phyloP scores from a whole-genome alignment of 176 grass and related monocot genomes.

The Juncus inflexus region DNA sequence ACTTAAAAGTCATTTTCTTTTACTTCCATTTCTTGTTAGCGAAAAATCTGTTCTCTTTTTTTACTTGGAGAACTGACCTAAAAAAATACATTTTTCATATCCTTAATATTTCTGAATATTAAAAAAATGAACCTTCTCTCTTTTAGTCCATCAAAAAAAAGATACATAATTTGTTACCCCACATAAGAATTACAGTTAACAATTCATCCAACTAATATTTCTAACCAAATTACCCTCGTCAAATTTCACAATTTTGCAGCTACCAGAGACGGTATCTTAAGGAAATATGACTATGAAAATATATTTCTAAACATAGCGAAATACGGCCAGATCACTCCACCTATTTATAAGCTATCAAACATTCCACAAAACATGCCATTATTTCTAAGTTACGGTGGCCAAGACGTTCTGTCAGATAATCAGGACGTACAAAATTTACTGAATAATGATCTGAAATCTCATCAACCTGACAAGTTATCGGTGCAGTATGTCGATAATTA shows the following conservation, averaged over 20 bases:
- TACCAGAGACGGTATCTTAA: slow-evolving; percentile 52
- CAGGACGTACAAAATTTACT: slow-evolving; percentile 46
- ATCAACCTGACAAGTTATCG: slow-evolving; percentile 37
- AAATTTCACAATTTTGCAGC: slow-evolving; percentile 30
- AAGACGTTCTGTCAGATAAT: slow-evolving; percentile 53
- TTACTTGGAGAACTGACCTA: too few species aligned
- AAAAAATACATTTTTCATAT: too few species aligned
- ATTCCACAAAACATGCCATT: slow-evolving; percentile 51
- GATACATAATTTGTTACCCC: too few species aligned
- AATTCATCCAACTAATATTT: too few species aligned
- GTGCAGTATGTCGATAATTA: slow-evolving; percentile 62
- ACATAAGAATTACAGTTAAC: too few species aligned
- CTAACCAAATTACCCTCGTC: too few species aligned
- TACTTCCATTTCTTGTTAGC: too few species aligned
- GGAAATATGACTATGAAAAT: slow-evolving; percentile 59
- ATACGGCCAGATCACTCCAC: slow-evolving; percentile 50
- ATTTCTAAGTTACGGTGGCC: slow-evolving; percentile 78
- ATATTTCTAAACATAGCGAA: slow-evolving; percentile 41
- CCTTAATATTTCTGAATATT: not conserved
- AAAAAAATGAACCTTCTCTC: too few species aligned
- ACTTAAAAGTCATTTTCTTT: too few species aligned
- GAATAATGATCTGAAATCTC: slow-evolving; percentile 40
- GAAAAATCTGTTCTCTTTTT: too few species aligned
- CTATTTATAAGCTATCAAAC: slow-evolving; percentile 47
- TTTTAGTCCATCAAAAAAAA: not conserved